Evolutionary conservation across 257 asterid species (phyloP), one percentile per base, ranked within the genome.

Genomic region (Cinchona pubescens): DNA sequence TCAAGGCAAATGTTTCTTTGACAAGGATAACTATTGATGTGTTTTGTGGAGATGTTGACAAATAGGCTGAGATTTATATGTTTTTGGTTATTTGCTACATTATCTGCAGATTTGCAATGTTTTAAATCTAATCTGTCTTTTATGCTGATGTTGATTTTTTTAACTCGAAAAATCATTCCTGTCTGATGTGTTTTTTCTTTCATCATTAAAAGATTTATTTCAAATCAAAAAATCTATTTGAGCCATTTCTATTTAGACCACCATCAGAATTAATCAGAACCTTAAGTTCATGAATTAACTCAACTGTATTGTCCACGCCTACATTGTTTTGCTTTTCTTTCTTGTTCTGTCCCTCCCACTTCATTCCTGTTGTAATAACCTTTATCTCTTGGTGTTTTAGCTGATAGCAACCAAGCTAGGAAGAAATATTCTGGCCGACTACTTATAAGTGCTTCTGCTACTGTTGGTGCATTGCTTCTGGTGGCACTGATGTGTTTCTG

Each of bases 401-500:
- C 79, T 74, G 90, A 82, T 69, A n/a, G n/a, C n/a, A 74, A 70
- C 30, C 91, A 87, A 82, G 85, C 85, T 71, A 91, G 87, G 89
- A 94, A 88, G 83, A 91, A 89, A 61, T 75, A 83, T 80, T 90
- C 97, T 38, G 96, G 91, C 45, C 89, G 90, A 81, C 90, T 94
- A 72, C 93, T 92, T 62, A 84, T 90, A 79, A 92, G 97, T 85
- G 95, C 99, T 58, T 79, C 91, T 61, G 99, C 97, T 80, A 94
- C 99, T 43, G 91, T 94, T 63, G 97, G 96, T 77, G 98, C 94
- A 2, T 81, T 93, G 84, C 96, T 93, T 84, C 84, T 91, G 80
- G 96, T 93, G 48, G 98, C 98, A 49, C 90, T 93, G 21, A 91
- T 93, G 96, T 93, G 98, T 83, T 93, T 88, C 90, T 90, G 97